Base-by-base conservation (phyloP, 345 rosid genomes). In the Murraya koenigii region DNA sequence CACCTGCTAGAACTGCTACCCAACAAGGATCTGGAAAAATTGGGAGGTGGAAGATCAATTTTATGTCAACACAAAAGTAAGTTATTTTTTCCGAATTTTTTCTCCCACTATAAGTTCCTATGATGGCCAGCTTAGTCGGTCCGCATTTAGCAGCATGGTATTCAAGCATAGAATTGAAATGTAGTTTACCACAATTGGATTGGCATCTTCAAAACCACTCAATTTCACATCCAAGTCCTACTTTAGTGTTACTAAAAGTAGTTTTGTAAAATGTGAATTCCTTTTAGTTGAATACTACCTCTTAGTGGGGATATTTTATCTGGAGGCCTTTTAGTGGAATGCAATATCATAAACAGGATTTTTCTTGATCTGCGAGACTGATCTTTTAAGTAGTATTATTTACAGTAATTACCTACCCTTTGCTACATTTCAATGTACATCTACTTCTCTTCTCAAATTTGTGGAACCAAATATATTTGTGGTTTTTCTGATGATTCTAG, bases 21-120 rank as follows among this genome's bases (percentile, higher is more conserved):
- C 99, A 97, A 56, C 97, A 93, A 89, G 98, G 99, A 85, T 92
- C 98, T 74, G 98, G 99, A 72, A 94, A 90, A 81, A 81, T 93
- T 83, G 99, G 99, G 54, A 90, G 83, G 79, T 94, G 99, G 98
- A 94, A 90, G 73, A 94, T 96, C 85, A 89, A 96, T 86, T 96
- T 96, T 79, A 0, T 94, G 82, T 94, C 99, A 26, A 94, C 95
- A 26, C 89, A 92, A 23, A 96, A 94, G 99, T 92, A 91, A 73
- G 87, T 82, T 20, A 17, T 67, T 39, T 59, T 13, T 6, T 66
- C 33, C 15, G 5, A 25, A 52, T 0, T 5, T 35, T 22, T 36
- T 32, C n/a, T 52, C 47, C 54, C 52, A 71, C 7, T 10, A 39
- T 14, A 38, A 60, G 56, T 70, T 63, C 33, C 23, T 28, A 41